Evolutionary conservation across 176 grass and related monocot species (phyloP).

Genomic region (Triticum turgidum): DNA sequence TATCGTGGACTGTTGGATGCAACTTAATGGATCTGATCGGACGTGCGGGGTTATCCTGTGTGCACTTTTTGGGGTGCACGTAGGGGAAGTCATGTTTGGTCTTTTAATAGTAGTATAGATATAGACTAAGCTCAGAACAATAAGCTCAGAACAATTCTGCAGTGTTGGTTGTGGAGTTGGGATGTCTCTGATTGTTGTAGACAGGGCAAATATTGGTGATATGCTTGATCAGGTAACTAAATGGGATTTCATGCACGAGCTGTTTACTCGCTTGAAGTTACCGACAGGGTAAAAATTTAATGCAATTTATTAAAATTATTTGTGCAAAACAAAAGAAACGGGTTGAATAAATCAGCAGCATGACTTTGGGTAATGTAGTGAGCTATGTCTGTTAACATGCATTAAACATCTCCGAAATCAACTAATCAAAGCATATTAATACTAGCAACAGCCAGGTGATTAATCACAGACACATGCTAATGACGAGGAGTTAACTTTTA

Average conservation of each 20-base stretch:
- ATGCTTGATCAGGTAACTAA: conserved; percentile 68
- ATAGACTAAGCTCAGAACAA: too few relatives aligned
- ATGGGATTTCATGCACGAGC: not conserved
- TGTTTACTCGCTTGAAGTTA: conserved; percentile 15
- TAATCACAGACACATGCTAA: not conserved
- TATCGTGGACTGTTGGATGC: too few relatives aligned
- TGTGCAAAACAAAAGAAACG: not conserved
- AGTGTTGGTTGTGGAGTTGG: conserved; percentile 90
- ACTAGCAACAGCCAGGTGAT: not conserved
- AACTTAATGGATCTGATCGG: too few relatives aligned
- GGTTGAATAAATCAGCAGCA: not conserved
- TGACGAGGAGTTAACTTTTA: not conserved
- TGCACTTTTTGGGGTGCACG: too few relatives aligned
- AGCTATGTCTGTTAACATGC: not conserved
- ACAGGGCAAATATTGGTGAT: conserved; percentile 68
- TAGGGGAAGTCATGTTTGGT: too few relatives aligned
- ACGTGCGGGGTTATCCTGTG: too few relatives aligned
- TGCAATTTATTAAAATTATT: not conserved
- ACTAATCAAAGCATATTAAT: not conserved
- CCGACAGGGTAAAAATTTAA: not conserved
- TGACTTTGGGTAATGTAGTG: not conserved
- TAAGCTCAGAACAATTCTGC: conserved; percentile 34
- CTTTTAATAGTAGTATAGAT: too few relatives aligned
- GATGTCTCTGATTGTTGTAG: conserved; percentile 78
- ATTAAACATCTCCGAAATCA: not conserved